Evolutionary conservation across 2,329 filamentous ascomycete genomes (phyloP).

Genomic region (Sclerotinia subarctica): DNA sequence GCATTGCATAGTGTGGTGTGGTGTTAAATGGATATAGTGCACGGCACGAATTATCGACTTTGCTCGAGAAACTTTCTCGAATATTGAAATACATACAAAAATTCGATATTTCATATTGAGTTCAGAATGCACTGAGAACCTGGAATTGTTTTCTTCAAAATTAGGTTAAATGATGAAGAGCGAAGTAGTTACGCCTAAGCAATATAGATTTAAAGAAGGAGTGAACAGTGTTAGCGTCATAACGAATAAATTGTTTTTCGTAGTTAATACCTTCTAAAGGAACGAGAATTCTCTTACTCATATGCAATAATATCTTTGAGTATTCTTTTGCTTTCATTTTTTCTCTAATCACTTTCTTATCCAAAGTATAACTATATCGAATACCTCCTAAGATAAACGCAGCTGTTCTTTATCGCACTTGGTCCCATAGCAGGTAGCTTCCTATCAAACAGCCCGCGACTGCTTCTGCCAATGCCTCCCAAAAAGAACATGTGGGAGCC

Average conservation of each 20-base stretch:
- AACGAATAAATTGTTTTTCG: background rate
- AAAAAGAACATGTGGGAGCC: background rate
- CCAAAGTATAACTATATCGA: background rate
- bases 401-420: background rate
- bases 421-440: background rate
- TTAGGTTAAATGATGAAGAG: background rate
- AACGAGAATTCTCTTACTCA: no score
- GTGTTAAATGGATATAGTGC: background rate
- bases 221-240: background rate
- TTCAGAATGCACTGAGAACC: background rate
- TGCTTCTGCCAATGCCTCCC: background rate
- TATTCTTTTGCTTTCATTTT: background rate
- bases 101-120: background rate
- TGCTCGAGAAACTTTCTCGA: background rate
- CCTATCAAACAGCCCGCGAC: background rate
- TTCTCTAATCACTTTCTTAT: background rate
- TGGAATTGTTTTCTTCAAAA: background rate
- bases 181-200: background rate
- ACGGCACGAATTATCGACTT: background rate
- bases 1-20: background rate
- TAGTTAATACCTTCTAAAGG: background rate
- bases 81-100: background rate
- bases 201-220: background rate
- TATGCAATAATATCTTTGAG: background rate
- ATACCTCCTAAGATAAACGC: background rate